Base-by-base conservation (phyloP, 2,329 filamentous ascomycete species). In the Malbranchea zuffiana region DNA sequence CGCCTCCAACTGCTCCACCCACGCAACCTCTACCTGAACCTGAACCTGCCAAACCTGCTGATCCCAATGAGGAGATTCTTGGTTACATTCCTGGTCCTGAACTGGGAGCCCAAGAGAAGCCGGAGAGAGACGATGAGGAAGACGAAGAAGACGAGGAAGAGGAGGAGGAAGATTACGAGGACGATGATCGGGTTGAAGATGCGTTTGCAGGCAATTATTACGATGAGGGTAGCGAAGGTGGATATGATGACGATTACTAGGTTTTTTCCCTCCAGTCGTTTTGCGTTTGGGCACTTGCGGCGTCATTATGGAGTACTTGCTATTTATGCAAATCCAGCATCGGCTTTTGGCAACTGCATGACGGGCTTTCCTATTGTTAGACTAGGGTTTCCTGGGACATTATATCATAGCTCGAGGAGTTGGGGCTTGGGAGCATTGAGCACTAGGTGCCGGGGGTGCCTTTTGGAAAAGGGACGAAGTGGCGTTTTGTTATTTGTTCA, bases 121-220 rank as follows among this genome's bases (percentile, higher is more conserved):
- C 54, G 15, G 53, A 51, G 2, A 49, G 47, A 3, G 40, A 52
- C 5, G 47, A 47, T 13, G 48, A 47, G 10, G 44, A 46, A 6
- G 52, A 52, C 25, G 44, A 47, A 4, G 54, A 56, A 19, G 53
- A 57, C 3, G 52, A 59, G 11, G 57, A 55, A 2, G 56, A 59
- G 0, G 52, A 57, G 2, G 54, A 56, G 15, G 58, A 54, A 1
- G 51, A 51, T 1, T 52, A 56, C 6, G 51, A 56, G 3, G 55
- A 55, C 26, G 45, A 44, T 2, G 53, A 55, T 37, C 51, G 50
- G 12, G 30, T 61, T 21, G 54, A 61, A 5, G 56, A 50, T 25
- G 54, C 59, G 5, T 59, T 62, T 45, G 53, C 57, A 16, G 59
- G 59, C 6, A 49, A 51, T 5, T 62, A 61, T 42, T 44, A 47